These are phyloP conservation scores for Nakataea oryzae DNA, from an alignment of 2,329 filamentous ascomycete genomes.

Conservation along the genomic window DNA sequence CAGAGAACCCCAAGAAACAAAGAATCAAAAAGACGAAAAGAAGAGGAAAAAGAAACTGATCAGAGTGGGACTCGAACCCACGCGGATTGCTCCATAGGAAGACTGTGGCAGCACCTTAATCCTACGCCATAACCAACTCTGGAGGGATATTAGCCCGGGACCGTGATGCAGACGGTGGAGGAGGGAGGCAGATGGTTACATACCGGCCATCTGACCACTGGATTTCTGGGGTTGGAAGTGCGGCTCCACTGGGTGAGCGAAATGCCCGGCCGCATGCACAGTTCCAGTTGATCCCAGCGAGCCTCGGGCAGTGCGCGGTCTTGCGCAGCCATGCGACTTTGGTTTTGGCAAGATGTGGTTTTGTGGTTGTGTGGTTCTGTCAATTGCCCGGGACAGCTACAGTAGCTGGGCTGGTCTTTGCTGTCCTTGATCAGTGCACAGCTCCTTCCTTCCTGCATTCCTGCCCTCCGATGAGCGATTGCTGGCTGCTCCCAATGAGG, in stretches of 20 bases:
- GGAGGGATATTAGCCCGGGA: too few species aligned
- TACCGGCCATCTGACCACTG: background rate
- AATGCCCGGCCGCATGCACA: background rate
- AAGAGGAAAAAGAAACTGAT: background rate
- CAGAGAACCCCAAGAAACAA: background rate
- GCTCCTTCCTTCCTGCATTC: too few species aligned
- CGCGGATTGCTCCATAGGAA: slow-evolving; percentile 7
- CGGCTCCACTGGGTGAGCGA: background rate
- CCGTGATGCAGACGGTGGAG: too few species aligned
- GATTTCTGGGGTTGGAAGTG: background rate
- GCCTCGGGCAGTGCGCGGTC: too few species aligned
- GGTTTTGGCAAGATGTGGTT: too few species aligned
- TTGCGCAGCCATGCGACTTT: too few species aligned
- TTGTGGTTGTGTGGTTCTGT: too few species aligned
- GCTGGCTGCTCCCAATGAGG: background rate
- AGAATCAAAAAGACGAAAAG: background rate
- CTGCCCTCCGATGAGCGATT: too few species aligned
- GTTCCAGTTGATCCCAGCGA: background rate
- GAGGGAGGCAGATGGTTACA: slow-evolving; percentile 11
- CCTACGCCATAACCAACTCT: slow-evolving; percentile 17
- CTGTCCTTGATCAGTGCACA: background rate
- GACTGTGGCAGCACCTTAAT: slow-evolving; percentile 13
- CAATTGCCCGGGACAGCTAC: too few species aligned
- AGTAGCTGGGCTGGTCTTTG: too few species aligned
- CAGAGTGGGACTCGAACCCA: slow-evolving; percentile 12